Evolutionary conservation across 306 rosid species (phyloP), one percentile per base, ranked within the genome.

Genomic region (Malus sylvestris): DNA sequence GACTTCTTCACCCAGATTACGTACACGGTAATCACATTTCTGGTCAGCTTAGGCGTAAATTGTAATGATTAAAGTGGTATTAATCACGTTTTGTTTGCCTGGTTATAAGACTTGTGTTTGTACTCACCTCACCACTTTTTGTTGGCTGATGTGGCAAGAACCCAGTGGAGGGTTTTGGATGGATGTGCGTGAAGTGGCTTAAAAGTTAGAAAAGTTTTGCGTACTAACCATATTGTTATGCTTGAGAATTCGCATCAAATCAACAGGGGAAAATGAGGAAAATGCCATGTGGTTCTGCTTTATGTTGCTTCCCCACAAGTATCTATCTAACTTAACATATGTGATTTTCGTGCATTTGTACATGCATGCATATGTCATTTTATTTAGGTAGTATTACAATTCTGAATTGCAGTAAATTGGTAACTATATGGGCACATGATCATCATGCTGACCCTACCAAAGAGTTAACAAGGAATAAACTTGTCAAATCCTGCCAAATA

Each of bases 221-320:
- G 10, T 12, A 53, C 25, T 9, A 3, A 3, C 14, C 32, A 80
- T 75, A 22, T 10, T 7, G 18, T 60, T 49, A 79, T 79, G 81
- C 66, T 40, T 40, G 55, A 49, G 20, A 49, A 49, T 84, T 83
- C 22, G 78, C 81, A 60, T 78, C 61, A 78, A 69, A 82, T 76
- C 40, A 12, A 45, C 60, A 78, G 11, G 53, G 40, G 40, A 35
- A 35, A 7, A 35, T 35, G 40, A 35, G 68, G n/a, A 51, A 44
- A 67, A 55, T 69, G 82, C 73, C 81, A 83, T 75, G 63, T 83
- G 84, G 59, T 49, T 49, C 75, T 69, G 74, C 33, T 70, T 27
- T 27, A 35, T 58, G 6, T 22, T 20, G 23, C 13, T 20, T 57
- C 2, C 12, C 10, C 20, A 15, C 55, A 49, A 4, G 55, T 14